These are phyloP conservation scores for Hypoxylon lenormandii DNA, from an alignment of 495 filamentous ascomycete species.

Conservation along the genomic window DNA sequence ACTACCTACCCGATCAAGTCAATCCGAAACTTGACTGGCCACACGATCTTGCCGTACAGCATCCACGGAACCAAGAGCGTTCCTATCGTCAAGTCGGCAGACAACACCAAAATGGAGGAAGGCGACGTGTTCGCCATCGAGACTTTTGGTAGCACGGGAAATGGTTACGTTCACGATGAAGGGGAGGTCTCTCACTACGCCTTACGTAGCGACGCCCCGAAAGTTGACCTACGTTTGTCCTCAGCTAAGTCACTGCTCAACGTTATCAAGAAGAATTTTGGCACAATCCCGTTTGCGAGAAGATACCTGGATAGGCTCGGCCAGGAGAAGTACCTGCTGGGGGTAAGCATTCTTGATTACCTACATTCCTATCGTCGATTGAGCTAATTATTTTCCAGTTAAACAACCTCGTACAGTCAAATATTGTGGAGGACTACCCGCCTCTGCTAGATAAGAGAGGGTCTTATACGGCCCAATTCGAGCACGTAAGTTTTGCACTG, in stretches of 20 bases:
- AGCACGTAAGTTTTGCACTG: conserved; percentile 76
- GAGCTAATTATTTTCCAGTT: conserved; percentile 65
- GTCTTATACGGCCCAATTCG: conserved; percentile 92
- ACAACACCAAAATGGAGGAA: conserved; percentile 92
- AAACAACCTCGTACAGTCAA: conserved; percentile 85
- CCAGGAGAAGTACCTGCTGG: conserved; percentile 87
- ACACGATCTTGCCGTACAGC: conserved; percentile 84
- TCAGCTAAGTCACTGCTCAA: conserved; percentile 85
- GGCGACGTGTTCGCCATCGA: conserved; percentile 93
- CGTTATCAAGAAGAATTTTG: conserved; percentile 92
- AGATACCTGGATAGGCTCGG: conserved; percentile 87
- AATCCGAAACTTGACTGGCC: conserved; percentile 88
- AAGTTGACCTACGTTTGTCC: conserved; percentile 73
- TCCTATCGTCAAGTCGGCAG: conserved; percentile 84
- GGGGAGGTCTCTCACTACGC: conserved; percentile 86
- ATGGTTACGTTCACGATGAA: conserved; percentile 84
- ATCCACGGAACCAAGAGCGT: conserved; percentile 92
- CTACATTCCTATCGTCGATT: neutral
- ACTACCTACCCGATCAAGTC: conserved; percentile 83
- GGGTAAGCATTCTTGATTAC: conserved; percentile 63
- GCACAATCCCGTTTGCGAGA: conserved; percentile 85
- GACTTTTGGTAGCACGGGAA: conserved; percentile 92
- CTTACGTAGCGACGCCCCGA: conserved; percentile 70
- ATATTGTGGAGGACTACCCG: conserved; percentile 90
- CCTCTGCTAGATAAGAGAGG: conserved; percentile 93